Base-by-base conservation (phyloP, 2,329 filamentous ascomycete genomes). In the Talaromyces pinophilus region DNA sequence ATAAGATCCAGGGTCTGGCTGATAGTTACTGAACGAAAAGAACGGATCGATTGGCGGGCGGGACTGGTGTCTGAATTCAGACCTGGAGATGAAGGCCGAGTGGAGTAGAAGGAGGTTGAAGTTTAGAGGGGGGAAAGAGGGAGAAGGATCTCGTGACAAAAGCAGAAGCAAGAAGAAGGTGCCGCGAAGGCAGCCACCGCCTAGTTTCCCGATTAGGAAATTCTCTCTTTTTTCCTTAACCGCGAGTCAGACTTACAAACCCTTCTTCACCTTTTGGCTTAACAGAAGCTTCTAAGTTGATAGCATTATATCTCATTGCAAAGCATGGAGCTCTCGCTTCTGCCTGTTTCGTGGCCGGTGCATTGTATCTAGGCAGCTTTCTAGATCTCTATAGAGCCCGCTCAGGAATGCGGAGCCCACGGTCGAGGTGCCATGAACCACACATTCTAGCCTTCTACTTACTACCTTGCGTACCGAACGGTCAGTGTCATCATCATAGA, bases 331-430 rank as follows among this genome's bases (percentile, higher is more conserved):
- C 11, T 54, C 25, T 46, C 30, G 44, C 59, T 50, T 62, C 44
- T 62, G 60, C 46, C 60, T 62, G 44, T 62, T 50, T 38, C 17
- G 38, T 54, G 25, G n/a, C 25, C 28, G 28, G 25, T n/a, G 28
- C 15, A n/a, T 33, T 54, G 15, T 10, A 30, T 33, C 59, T 62
- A 54, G 48, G 33, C 22, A 54, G 46, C 60, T 40, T 62, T 62
- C 60, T 62, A 28, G 60, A 62, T 28, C 28, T 5, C 60, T 8
- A 38, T 4, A 38, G 35, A 63, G 60, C 44, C n/a, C 33, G 46
- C 11, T 30, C 42, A 62, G 48, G 61, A 63, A 63, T 63, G 48
- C 61, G 35, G 61, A 63, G 44, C 15, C 59, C 59, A 50, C 44
- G 59, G 44, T 25, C 30, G 28, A 52, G 44, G 59, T 62, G 19